A percentile compares a stretch with the other conserved stretches of the same genome.
Conservation (phyloP, 2,329 filamentous ascomycete species). For the Chrysosporium queenslandicum region DNA sequence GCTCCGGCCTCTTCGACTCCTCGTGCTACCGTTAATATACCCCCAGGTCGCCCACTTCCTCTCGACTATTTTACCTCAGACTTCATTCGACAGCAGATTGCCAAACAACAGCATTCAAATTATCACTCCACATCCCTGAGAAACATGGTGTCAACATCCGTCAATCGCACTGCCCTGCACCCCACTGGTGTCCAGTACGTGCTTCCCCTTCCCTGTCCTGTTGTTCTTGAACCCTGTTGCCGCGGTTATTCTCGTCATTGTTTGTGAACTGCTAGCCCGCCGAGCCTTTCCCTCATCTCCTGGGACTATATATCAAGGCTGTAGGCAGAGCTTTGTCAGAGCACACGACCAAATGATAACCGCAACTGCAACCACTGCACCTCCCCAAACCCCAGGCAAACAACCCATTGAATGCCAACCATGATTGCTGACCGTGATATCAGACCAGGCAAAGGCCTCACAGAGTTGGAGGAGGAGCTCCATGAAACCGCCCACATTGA, state of each 20-base stretch:
- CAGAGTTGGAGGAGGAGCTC: conserved; percentile 93
- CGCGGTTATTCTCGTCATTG: conserved; percentile 8
- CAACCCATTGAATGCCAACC: not conserved
- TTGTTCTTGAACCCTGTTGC: conserved; percentile 15
- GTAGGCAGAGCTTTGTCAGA: not conserved
- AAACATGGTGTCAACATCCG: conserved; percentile 45
- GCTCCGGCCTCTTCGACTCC: conserved; percentile 8
- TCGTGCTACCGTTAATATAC: conserved; percentile 35
- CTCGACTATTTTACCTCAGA: conserved; percentile 33
- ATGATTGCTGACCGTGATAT: conserved; percentile 15
- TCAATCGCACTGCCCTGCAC: conserved; percentile 91
- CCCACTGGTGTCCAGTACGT: conserved; percentile 82
- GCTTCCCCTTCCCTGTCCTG: conserved; percentile 11
- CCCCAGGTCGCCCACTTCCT: conserved; percentile 27
- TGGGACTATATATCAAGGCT: conserved; percentile 1
- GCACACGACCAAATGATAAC: not conserved
- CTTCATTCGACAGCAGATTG: conserved; percentile 49
- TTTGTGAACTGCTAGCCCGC: not conserved
- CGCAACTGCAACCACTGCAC: not conserved
- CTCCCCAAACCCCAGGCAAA: not conserved
- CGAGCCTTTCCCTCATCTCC: not conserved
- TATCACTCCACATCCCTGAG: conserved; percentile 50
- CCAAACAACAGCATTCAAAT: conserved; percentile 49
- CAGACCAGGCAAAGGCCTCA: conserved; percentile 79
- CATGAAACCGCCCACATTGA: conserved; percentile 98